Evolutionary conservation across 2,329 filamentous ascomycete species (phyloP).

Genomic region (Dothideomycetes sp.): DNA sequence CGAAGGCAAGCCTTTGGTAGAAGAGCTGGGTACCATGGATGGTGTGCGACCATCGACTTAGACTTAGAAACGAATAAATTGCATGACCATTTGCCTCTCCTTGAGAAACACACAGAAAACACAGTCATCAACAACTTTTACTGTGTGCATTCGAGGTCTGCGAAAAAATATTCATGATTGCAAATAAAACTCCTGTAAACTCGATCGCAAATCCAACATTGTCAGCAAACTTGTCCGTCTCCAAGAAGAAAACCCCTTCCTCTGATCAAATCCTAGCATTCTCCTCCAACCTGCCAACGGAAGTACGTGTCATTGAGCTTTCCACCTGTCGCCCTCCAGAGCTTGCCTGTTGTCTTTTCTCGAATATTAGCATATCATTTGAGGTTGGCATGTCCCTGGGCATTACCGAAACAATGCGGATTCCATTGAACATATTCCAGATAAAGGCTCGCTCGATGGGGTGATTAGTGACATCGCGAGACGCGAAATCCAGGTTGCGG

Average conservation of each 20-base stretch:
- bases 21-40: constrained; percentile 24
- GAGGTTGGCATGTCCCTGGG: not conserved
- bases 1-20: constrained; percentile 22
- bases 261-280: too few species aligned
- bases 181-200: not conserved
- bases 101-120: too few species aligned
- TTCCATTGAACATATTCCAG: constrained; percentile 42
- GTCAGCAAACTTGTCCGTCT: too few species aligned
- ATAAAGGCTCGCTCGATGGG: constrained; percentile 40
- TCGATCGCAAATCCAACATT: too few species aligned
- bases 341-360: constrained; percentile 32
- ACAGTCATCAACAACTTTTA: too few species aligned
- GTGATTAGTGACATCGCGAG: constrained; percentile 38
- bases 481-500: constrained; percentile 31
- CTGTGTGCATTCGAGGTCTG: not conserved
- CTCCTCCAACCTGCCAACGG: constrained; percentile 46
- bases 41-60: constrained; percentile 17
- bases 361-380: constrained; percentile 10
- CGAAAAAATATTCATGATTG: not conserved
- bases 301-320: constrained; percentile 41
- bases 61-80: too few species aligned
- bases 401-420: constrained; percentile 34
- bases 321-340: constrained; percentile 45
- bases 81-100: too few species aligned
- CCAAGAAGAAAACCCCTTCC: too few species aligned